A percentile compares a stretch with the other conserved stretches of the same genome.
Conservation (phyloP, 1,284 basidiomycete genomes). For the Paramarasmius palmivorus region DNA sequence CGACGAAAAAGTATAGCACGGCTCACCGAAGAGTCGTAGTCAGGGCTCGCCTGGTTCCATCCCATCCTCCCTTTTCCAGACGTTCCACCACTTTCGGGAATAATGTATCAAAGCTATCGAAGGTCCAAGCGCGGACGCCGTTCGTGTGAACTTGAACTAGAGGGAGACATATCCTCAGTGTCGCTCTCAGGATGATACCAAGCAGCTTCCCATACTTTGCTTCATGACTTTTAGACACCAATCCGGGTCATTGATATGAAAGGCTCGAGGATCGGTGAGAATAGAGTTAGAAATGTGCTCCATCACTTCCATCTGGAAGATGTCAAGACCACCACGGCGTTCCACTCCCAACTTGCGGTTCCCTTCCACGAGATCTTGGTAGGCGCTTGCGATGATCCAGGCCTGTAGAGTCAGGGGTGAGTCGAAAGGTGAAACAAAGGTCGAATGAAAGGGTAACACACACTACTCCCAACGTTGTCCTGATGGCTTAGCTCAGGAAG, state of each 20-base stretch:
- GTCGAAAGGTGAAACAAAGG: conserved; percentile 6
- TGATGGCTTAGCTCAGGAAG: conserved; percentile 17
- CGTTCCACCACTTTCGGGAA: no score
- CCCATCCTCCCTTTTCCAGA: no score
- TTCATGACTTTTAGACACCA: not conserved
- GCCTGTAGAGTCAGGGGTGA: conserved; percentile 19
- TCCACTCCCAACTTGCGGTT: conserved; percentile 25
- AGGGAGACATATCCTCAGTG: not conserved
- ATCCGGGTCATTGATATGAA: not conserved
- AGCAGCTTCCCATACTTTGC: not conserved
- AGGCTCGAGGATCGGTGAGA: not conserved
- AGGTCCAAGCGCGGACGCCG: no score
- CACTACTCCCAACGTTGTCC: conserved; percentile 24
- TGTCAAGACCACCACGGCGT: conserved; percentile 4
- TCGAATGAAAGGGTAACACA: conserved; percentile 21
- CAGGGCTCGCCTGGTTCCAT: not conserved
- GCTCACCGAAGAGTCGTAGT: not conserved
- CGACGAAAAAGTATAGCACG: no score
- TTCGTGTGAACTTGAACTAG: not conserved
- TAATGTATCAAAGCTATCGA: no score
- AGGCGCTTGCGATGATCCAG: conserved; percentile 30
- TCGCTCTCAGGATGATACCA: not conserved
- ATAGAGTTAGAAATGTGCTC: not conserved
- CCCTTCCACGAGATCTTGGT: conserved; percentile 31
- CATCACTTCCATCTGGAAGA: not conserved